Base-by-base conservation (phyloP, 495 filamentous ascomycete species). In the Aspergillus nanangensis region DNA sequence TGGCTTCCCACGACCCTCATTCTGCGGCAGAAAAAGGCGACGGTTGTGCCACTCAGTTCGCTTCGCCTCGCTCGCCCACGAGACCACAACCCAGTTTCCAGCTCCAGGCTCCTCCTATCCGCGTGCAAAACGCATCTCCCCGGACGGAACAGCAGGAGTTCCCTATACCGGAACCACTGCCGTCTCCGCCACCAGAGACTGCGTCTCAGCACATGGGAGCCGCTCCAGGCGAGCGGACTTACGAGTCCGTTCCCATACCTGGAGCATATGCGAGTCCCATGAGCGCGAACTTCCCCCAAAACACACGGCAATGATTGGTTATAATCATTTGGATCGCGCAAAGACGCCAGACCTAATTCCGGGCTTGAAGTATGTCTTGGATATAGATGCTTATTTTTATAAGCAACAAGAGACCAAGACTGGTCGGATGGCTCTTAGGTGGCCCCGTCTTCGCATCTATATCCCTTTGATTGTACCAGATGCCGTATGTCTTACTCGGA, bases 71-170 rank as follows among this genome's bases (percentile, higher is more conserved):
- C 45, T 68, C 66, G 41, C 77, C 59, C 60, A 81, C 80, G 39
- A 63, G 64, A 47, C 56, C 62, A 3, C 55, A 55, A 11, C 72
- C 81, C 0, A 75, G 84, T 14, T 95, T 96, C 77, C 82, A 85
- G 52, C 81, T 96, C 8, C 87, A 95, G 67, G 70, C 90, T 15
- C 88, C 90, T 22, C 90, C 90, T 0, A 79, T 78, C 60, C 84
- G 82, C 53, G 79, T 89, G 33, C 86, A 87, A 53, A 73, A 80
- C 41, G 82, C 89, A 20, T 91, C 83, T 15, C 87, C 88, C n/a
- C 80, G 80, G 62, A 49, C 76, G 32, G 63, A 67, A 25, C 83
- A 86, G 55, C 67, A 66, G 33, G 78, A 70, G 18, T 86, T 89
- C 57, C 58, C 71, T 34, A 52, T 71, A 25, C 67, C 71, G 37